Conservation (phyloP, 2,329 filamentous ascomycete genomes). For the Stagonosporopsis cucurbitacearum region DNA sequence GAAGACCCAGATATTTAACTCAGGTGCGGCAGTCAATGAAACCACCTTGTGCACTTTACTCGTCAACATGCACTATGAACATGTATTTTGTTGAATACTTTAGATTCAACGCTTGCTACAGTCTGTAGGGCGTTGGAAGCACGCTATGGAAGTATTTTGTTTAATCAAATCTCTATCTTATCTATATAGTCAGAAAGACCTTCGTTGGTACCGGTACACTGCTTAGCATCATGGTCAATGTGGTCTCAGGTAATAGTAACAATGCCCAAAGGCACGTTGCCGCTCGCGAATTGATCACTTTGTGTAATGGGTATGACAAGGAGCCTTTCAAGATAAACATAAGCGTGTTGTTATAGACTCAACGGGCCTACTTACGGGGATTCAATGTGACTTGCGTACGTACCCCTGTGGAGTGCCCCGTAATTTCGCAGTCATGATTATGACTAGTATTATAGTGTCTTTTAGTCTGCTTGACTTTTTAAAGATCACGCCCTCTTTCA, state of each 20-base stretch:
- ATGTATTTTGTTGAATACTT: background rate
- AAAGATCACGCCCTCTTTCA: slow-evolving; percentile 4
- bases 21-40: background rate
- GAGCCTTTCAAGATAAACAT: background rate
- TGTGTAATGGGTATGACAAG: slow-evolving; percentile 5
- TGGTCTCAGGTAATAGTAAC: slow-evolving; percentile 7
- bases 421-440: slow-evolving; percentile 5
- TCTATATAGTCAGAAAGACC: slow-evolving; percentile 1
- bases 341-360: slow-evolving; percentile 7
- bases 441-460: slow-evolving; percentile 5
- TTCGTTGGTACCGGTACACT: slow-evolving; percentile 4
- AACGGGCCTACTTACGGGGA: slow-evolving; percentile 6
- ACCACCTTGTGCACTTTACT: background rate
- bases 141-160: slow-evolving; percentile 1
- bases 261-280: slow-evolving; percentile 4
- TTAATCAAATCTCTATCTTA: slow-evolving; percentile 1
- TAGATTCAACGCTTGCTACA: slow-evolving; percentile 4
- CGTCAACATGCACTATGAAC: background rate
- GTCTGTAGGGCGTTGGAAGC: background rate
- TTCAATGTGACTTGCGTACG: slow-evolving; percentile 7
- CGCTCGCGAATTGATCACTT: background rate
- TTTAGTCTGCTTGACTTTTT: slow-evolving; percentile 5
- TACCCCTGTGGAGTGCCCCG: slow-evolving; percentile 7
- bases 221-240: slow-evolving; percentile 3
- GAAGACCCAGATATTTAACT: background rate